phyloP scores from a whole-genome alignment of 1,284 basidiomycete species.

The Apiotrichum siamense region DNA sequence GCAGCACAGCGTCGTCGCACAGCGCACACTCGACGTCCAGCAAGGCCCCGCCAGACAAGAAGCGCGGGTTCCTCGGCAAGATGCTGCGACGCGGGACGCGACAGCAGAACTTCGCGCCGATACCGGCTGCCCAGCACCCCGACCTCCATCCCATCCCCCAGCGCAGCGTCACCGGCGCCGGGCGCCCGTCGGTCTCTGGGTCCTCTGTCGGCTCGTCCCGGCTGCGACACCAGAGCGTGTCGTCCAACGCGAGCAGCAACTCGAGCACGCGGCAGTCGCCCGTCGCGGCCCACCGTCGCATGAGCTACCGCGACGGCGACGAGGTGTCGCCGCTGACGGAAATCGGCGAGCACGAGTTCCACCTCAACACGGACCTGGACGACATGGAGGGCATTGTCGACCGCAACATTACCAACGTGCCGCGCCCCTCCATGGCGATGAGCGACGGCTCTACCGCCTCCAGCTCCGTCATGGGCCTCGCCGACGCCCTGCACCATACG shows the following conservation, averaged over 20 bases:
- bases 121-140: constrained; percentile 13
- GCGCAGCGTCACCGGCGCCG: neutral
- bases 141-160: constrained; percentile 15
- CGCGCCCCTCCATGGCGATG: constrained; percentile 1
- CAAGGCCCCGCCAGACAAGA: constrained; percentile 29
- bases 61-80: constrained; percentile 28
- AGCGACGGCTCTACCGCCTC: neutral
- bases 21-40: constrained; percentile 8
- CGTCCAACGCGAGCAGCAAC: constrained; percentile 1
- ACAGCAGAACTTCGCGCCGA: constrained; percentile 12
- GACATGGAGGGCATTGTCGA: constrained; percentile 80
- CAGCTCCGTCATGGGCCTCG: constrained; percentile 15
- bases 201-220: neutral
- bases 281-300: neutral
- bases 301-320: neutral
- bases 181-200: neutral
- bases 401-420: constrained; percentile 40
- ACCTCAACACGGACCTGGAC: constrained; percentile 70
- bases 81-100: constrained; percentile 31
- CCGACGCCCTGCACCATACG: constrained; percentile 28
- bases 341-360: constrained; percentile 38
- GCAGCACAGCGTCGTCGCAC: constrained; percentile 21
- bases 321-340: neutral
- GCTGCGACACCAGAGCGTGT: constrained; percentile 1
- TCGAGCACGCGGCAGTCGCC: constrained; percentile 13